These are phyloP conservation scores for Neurospora sp. DNA, from an alignment of 495 filamentous ascomycete genomes.

Conservation along the genomic window DNA sequence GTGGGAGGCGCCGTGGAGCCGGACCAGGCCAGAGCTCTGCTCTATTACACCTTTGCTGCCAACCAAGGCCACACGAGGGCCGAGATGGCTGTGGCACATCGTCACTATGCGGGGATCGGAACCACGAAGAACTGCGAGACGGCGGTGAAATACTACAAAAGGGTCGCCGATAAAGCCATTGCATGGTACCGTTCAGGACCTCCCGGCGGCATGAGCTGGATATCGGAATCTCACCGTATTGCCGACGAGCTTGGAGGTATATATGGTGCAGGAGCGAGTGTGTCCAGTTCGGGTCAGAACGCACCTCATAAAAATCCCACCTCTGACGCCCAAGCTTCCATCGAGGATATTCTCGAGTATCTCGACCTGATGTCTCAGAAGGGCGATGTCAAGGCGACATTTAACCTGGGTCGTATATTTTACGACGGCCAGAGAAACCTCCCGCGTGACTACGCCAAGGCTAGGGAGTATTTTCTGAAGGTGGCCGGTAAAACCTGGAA, in stretches of 20 bases:
- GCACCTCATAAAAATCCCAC: conserved; percentile 59
- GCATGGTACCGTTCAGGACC: conserved; percentile 77
- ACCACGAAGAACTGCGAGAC: conserved; percentile 77
- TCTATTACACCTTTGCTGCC: conserved; percentile 93
- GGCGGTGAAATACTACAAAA: conserved; percentile 81
- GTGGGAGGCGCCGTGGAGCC: conserved; percentile 71
- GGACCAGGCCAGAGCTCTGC: conserved; percentile 84
- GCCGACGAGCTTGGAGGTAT: conserved; percentile 88
- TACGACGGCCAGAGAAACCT: conserved; percentile 80
- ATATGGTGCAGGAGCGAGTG: conserved; percentile 89
- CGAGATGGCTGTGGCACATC: conserved; percentile 88
- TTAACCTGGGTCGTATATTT: conserved; percentile 76
- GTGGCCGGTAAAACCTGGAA: conserved; percentile 80
- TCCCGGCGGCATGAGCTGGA: conserved; percentile 74
- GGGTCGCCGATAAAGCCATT: conserved; percentile 88
- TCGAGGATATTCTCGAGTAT: conserved; percentile 93
- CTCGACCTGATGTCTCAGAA: conserved; percentile 89
- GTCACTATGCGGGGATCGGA: conserved; percentile 78
- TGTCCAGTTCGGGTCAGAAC: conserved; percentile 81
- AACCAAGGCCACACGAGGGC: conserved; percentile 71
- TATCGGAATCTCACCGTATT: conserved; percentile 63
- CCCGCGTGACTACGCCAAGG: conserved; percentile 59
- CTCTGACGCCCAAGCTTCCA: conserved; percentile 65
- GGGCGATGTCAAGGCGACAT: conserved; percentile 85
- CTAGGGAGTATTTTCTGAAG: conserved; percentile 72